Base-by-base conservation (phyloP, 805 yeast genomes). In the Kuraishia piskuri region DNA sequence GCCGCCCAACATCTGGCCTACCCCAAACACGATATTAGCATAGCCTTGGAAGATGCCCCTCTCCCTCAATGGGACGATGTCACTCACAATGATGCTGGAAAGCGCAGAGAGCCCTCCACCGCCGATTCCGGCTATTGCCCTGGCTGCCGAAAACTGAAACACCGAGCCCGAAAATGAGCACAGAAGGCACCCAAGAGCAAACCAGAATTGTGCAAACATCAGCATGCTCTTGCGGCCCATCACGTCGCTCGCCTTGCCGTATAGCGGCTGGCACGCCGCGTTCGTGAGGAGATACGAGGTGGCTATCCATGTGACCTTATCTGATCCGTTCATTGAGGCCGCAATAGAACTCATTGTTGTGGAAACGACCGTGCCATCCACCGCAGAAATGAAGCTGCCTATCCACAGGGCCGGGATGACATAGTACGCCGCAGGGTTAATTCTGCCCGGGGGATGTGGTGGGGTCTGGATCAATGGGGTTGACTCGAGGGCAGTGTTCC, bases 101-200 rank as follows among this genome's bases (percentile, higher is more conserved):
- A 90, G 70, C 0, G 94, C 79, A 54, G 86, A 83, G 61, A 90
- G 77, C 1, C 97, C 97, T 2, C 92, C 90, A n/a, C 96, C 96
- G 12, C 96, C 96, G 58, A 88, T 77, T 7, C 97, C 97, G 37
- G 95, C 82, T 51, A 90, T 72, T 56, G 89, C 84, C 59, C 90
- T 69, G 6, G 86, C 78, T 25, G 70, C 51, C 7, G 84, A 79
- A 57, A 86, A 71, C 88, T 12, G 83, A 52, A 73, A 58, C 48
- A 69, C 58, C 14, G 83, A 74, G 14, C 77, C 68, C 1, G 85
- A 76, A 1, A 74, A 40, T 4, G 79, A 82, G 63, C 88, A 83
- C 50, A 82, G 73, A 12, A 78, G 60, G 57, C 82, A 76, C 6
- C 84, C 91, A 1, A 82, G 45, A 1, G 80, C 76, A 62, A 86